A percentile compares a stretch with the other conserved stretches of the same genome.
These are phyloP conservation scores for Eucalyptus tenuipes DNA, from an alignment of 345 rosid genomes.

Conservation along the genomic window DNA sequence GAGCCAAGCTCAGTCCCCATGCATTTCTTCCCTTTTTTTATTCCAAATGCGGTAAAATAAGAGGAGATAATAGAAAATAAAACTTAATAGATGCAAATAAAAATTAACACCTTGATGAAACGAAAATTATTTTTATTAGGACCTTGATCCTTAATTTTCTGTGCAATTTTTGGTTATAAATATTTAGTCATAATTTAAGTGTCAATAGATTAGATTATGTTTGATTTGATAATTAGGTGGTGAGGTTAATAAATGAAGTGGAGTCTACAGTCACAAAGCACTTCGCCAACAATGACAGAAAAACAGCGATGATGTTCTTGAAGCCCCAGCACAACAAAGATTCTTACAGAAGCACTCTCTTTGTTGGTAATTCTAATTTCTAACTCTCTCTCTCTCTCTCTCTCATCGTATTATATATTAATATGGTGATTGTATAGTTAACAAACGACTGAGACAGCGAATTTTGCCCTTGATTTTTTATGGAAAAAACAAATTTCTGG, in stretches of 20 bases:
- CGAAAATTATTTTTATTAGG: background rate
- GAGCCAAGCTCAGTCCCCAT: no score
- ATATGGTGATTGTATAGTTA: background rate
- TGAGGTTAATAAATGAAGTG: slow-evolving; percentile 92
- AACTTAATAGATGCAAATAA: no score
- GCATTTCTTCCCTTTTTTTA: no score
- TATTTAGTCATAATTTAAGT: background rate
- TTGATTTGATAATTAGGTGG: slow-evolving; percentile 27
- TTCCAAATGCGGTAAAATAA: no score
- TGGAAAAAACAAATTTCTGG: background rate
- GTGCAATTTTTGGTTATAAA: accelerated
- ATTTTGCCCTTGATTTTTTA: background rate
- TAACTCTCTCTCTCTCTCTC: background rate
- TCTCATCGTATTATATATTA: background rate
- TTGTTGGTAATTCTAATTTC: slow-evolving; percentile 48
- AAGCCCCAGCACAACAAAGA: slow-evolving; percentile 77
- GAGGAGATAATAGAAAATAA: no score
- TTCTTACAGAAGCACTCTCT: slow-evolving; percentile 94
- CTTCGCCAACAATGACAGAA: slow-evolving; percentile 91
- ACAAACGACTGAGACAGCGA: background rate
- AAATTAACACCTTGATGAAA: background rate
- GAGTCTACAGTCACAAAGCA: slow-evolving; percentile 91
- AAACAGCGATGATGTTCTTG: slow-evolving; percentile 90
- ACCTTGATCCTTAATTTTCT: background rate
- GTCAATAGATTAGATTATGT: accelerated